Percentiles rank a stretch among this genome's conserved stretches.
phyloP scores from a whole-genome alignment of 139 green algal species.

The Chlorella sorokiniana region DNA sequence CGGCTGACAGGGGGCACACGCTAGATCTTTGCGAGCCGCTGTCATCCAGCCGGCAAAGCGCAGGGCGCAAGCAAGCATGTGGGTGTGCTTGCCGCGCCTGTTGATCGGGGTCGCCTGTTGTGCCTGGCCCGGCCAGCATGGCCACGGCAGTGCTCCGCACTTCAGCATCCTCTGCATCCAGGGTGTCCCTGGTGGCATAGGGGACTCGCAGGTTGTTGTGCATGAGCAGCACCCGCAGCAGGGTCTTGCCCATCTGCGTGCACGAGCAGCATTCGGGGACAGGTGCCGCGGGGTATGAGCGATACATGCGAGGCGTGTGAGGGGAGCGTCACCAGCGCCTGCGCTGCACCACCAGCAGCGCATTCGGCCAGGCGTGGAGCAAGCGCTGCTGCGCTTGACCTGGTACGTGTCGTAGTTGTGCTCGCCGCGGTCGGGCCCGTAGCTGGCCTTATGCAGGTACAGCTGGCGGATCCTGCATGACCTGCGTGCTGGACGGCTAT shows the following conservation, averaged over 20 bases:
- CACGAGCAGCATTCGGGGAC: not conserved
- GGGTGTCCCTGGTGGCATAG: not conserved
- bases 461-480: slow-evolving; percentile 11
- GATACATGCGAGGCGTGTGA: too few species aligned
- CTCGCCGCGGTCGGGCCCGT: not conserved
- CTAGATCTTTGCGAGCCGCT: too few species aligned
- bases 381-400: not conserved
- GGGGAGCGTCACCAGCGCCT: too few species aligned
- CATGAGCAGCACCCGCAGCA: slow-evolving; percentile 3
- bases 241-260: slow-evolving; percentile 10
- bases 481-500: not conserved
- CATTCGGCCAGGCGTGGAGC: too few species aligned
- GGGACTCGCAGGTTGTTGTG: too few species aligned
- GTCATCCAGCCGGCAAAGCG: too few species aligned
- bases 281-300: not conserved
- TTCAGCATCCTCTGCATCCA: not conserved
- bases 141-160: not conserved
- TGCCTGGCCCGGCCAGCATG: not conserved
- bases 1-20: too few species aligned
- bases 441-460: not conserved
- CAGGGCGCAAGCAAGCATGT: too few species aligned
- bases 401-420: slow-evolving; percentile 22
- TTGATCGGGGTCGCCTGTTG: not conserved
- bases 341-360: too few species aligned
- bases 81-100: not conserved